Evolutionary conservation across 345 rosid species (phyloP), one percentile per base, ranked within the genome.

Genomic region (Salix exigua): DNA sequence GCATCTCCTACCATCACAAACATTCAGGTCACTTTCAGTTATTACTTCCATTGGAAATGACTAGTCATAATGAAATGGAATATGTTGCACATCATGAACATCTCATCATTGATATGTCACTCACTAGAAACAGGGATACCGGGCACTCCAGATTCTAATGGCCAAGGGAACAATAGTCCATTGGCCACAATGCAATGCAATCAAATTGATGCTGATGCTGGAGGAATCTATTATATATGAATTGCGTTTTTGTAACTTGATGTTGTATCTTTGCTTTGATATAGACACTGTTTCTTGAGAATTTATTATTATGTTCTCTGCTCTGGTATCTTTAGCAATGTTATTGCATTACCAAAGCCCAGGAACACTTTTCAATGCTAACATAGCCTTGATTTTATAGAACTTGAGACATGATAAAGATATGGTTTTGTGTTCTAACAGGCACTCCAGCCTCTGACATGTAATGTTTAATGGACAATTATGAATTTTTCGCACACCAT

Each of bases 1-100:
- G 87, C 88, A 73, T 91, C 98, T 75, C 97, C 99, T 51, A 75
- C 84, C 38, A 85, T 91, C 78, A 88, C 97, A 50, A 95, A 95
- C 82, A 90, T 95, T 78, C 99, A 95, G 98, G 99, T 95, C 13
- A 40, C 40, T 68, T 65, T 26, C 60, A 58, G 70, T 46, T 69
- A 17, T 55, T 44, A 40, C 60, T 60, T 53, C 65, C 64, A 12
- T 73, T 31, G 35, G 60, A 48, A 69, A 63, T 63, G 28, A 8
- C 46, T 69, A 30, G 44, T 26, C 42, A 40, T 76, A 37, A 28
- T 66, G 55, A 21, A 72, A 33, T 31, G 12, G 46, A 38, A 8
- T 23, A 51, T 23, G 48, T 46, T 61, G 38, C 44, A 2, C 2
- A 17, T 19, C 14, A 68, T 9, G 16, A 71, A 23, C 7, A 25